Base-by-base conservation (phyloP, 148 eudicot genomes). In the Amaranthus hypochondriacus region DNA sequence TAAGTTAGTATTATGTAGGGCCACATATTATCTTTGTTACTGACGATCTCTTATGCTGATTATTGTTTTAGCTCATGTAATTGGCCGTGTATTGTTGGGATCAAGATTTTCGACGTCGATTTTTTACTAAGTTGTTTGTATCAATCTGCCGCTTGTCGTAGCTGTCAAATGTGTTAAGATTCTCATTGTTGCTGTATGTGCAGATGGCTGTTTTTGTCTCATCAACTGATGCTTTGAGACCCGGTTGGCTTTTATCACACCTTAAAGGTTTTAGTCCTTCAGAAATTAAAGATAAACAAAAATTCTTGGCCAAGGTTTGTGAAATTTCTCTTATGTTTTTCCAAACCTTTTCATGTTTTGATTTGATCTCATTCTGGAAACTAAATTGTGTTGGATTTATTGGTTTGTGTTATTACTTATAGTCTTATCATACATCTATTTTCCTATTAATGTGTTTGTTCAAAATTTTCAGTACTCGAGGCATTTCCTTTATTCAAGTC, bases 131-230 rank as follows among this genome's bases (percentile, higher is more conserved):
- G 65, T 39, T 47, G 69, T 65, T 12, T 48, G 9, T 21, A 48
- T 12, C 18, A 47, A 14, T 9, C 39, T 8, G 48, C 15, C 0
- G 52, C 21, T 39, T 39, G 2, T 18, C 46, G 6, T 42, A 28
- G 6, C 39, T 59, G 48, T 52, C 46, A 14, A 72, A 59, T 62
- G 7, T 4, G 11, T 48, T 4, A 76, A 63, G 15, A 44, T 69
- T 70, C 56, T 62, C 44, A 68, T 65, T 39, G 50, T 55, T 61
- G 5, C 53, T 51, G 12, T 76, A 12, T 6, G 28, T 70, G 84
- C 93, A 95, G 98, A 89, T 95, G 81, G 91, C 93, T 80, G 77
- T 92, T 53, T 95, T 95, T 79, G 89, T 92, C 70, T 88, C 97
- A 75, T 92, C 98, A 15, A 82, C 83, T 76, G 96, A 95, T 78